Percentiles rank a stretch among this genome's conserved stretches.
phyloP scores from a whole-genome alignment of 176 grass and related monocot genomes.

The Tillandsia leiboldiana region DNA sequence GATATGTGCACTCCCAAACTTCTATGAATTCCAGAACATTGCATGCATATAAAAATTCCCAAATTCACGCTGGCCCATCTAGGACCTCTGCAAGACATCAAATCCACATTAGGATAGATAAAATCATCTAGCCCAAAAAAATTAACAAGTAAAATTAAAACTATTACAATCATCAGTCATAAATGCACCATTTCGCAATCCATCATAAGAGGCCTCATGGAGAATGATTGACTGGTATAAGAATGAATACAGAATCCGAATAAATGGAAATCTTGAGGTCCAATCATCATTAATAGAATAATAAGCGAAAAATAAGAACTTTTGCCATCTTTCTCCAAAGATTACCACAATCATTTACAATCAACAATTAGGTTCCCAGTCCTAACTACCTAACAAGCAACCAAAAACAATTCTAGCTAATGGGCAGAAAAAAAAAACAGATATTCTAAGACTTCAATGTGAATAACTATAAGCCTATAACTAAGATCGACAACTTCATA shows the following conservation, averaged over 20 bases:
- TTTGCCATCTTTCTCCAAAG: not conserved
- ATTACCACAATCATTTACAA: not conserved
- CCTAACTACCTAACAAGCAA: not conserved
- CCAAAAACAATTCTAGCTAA: not conserved
- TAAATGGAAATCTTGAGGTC: not conserved
- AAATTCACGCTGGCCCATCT: constrained; percentile 98
- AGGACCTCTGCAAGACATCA: constrained; percentile 55
- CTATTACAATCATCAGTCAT: not conserved
- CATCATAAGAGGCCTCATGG: no score
- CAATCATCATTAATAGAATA: not conserved
- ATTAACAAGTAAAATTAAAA: not conserved
- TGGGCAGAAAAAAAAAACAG: not conserved
- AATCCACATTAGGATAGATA: constrained; percentile 10
- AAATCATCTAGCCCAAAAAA: not conserved
- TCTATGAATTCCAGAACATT: constrained; percentile 97
- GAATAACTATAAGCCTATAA: not conserved
- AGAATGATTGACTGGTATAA: not conserved
- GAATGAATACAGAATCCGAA: not conserved
- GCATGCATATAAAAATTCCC: constrained; percentile 97
- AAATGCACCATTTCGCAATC: no score
- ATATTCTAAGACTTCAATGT: not conserved
- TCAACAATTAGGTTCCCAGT: not conserved
- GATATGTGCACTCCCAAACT: constrained; percentile 98
- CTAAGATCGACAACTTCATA: no score
- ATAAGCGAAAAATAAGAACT: not conserved